phyloP scores from a whole-genome alignment of 2,329 filamentous ascomycete genomes.

The Ophiocordyceps camponoti-leonardi region DNA sequence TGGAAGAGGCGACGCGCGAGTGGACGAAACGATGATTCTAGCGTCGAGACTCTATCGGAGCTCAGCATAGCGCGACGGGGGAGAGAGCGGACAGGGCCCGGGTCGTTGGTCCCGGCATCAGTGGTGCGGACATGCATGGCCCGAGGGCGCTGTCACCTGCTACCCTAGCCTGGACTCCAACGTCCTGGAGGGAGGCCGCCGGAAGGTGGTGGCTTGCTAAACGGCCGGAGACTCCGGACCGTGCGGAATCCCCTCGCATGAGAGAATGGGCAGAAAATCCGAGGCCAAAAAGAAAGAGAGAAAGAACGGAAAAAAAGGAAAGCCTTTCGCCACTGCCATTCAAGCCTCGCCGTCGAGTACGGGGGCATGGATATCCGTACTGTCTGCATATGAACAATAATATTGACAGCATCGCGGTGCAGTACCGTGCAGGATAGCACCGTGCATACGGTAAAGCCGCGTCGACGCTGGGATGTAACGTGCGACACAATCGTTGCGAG shows the following conservation, averaged over 20 bases:
- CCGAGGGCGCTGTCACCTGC: not conserved
- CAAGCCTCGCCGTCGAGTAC: too few relatives aligned
- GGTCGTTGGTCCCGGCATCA: not conserved
- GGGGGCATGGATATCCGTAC: not conserved
- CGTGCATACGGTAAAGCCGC: not conserved
- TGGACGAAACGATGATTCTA: too few relatives aligned
- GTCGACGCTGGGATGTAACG: not conserved
- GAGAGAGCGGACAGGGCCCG: not conserved
- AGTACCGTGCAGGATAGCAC: not conserved
- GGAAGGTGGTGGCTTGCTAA: not conserved
- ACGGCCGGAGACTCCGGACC: not conserved
- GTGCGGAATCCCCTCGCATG: not conserved
- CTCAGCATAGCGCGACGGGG: not conserved
- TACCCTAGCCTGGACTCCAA: too few relatives aligned
- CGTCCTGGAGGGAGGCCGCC: not conserved
- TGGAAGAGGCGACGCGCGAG: too few relatives aligned
- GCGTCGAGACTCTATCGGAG: too few relatives aligned
- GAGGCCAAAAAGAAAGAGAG: not conserved
- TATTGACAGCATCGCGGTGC: not conserved
- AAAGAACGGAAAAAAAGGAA: too few relatives aligned
- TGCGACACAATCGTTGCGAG: not conserved
- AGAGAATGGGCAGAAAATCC: not conserved
- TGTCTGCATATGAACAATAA: not conserved
- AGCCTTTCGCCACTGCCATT: too few relatives aligned
- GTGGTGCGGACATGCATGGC: not conserved